These are phyloP conservation scores for Cordyceps tenuipes DNA, from an alignment of 2,329 filamentous ascomycete genomes.

Conservation along the genomic window DNA sequence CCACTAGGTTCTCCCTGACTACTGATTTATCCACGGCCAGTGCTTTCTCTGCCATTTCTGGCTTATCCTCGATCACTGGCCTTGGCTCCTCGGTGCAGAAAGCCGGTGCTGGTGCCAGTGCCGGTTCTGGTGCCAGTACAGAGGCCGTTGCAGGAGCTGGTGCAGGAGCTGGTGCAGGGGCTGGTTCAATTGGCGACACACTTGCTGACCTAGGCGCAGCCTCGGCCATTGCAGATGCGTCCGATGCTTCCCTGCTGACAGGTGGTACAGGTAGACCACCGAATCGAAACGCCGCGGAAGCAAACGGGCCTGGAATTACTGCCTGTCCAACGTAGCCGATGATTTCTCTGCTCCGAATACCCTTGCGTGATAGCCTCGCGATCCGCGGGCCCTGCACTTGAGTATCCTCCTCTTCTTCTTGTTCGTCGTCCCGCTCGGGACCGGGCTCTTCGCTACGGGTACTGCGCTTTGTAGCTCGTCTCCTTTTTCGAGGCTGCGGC, in stretches of 20 bases:
- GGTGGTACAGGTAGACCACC: neutral
- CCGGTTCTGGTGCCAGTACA: neutral
- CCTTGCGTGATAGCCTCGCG: slow-evolving; percentile 31
- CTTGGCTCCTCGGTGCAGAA: neutral
- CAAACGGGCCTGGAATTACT: slow-evolving; percentile 14
- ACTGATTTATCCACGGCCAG: neutral
- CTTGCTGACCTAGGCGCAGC: neutral
- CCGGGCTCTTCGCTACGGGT: neutral
- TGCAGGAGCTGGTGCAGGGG: neutral
- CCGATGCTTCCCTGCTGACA: neutral
- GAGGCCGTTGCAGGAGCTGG: neutral
- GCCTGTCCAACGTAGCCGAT: slow-evolving; percentile 29
- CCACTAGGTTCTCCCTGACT: neutral
- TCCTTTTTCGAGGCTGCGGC: neutral
- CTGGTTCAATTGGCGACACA: neutral
- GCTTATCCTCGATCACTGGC: neutral
- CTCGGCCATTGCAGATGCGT: neutral
- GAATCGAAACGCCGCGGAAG: slow-evolving; percentile 13
- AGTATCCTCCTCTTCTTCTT: neutral
- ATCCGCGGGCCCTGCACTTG: slow-evolving; percentile 25
- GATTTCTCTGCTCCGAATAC: slow-evolving; percentile 39
- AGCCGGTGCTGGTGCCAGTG: neutral
- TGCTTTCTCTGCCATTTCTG: neutral
- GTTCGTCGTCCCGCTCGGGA: neutral
- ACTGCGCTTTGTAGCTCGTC: neutral